Evolutionary conservation across 2,329 filamentous ascomycete genomes (phyloP).

Genomic region (Keithomyces neogunnii): DNA sequence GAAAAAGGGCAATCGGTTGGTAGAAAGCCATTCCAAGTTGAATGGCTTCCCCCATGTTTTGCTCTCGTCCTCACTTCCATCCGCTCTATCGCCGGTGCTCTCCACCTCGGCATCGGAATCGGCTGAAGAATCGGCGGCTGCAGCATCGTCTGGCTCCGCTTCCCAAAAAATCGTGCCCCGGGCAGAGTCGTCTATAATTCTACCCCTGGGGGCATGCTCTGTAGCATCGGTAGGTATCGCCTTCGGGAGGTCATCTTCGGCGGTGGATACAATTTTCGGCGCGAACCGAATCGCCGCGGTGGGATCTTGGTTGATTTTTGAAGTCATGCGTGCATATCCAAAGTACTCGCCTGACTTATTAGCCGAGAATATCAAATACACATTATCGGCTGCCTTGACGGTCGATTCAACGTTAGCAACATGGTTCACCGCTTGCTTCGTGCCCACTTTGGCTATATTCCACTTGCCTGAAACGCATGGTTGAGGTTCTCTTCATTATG

Average conservation of each 20-base stretch:
- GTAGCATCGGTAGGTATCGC: constrained; percentile 74
- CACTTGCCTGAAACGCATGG: constrained; percentile 65
- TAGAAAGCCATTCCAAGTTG: constrained; percentile 83
- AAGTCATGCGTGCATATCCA: constrained; percentile 86
- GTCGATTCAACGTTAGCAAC: too few relatives aligned
- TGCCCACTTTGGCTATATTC: too few relatives aligned
- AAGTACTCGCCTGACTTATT: constrained; percentile 98
- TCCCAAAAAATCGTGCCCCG: constrained; percentile 98
- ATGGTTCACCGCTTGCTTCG: too few relatives aligned
- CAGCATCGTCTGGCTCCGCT: constrained; percentile 52
- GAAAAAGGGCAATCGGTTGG: constrained; percentile 76
- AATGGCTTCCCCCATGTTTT: constrained; percentile 89
- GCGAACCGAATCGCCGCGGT: constrained; percentile 61
- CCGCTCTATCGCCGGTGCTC: constrained; percentile 27
- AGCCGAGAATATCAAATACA: constrained; percentile 89
- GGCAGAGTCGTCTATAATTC: constrained; percentile 85
- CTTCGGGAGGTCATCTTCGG: constrained; percentile 61
- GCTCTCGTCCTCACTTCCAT: constrained; percentile 34
- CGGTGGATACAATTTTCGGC: constrained; percentile 50
- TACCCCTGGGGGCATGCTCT: constrained; percentile 68
- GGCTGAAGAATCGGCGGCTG: constrained; percentile 25
- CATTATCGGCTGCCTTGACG: constrained; percentile 63
- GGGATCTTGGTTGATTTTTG: constrained; percentile 71
- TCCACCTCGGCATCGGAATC: constrained; percentile 36
- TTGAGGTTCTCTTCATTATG: constrained; percentile 87